Conservation (phyloP, 2,329 filamentous ascomycete genomes). For the Aureobasidium sp. region DNA sequence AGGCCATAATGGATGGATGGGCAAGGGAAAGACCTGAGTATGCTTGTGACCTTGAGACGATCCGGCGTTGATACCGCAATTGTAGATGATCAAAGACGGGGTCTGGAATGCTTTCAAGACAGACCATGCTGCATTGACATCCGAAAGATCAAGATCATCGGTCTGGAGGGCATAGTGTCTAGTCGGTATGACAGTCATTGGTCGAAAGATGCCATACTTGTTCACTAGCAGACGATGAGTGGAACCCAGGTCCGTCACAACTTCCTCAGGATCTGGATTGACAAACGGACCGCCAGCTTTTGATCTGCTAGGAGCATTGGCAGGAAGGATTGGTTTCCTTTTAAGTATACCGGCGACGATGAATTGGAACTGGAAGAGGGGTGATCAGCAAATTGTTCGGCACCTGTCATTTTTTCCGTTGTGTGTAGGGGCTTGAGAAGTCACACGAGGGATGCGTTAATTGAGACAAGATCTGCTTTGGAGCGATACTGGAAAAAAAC, state of each 20-base stretch:
- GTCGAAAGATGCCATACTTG: conserved; percentile 30
- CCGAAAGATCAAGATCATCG: conserved; percentile 28
- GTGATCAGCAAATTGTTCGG: background rate
- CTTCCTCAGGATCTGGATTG: conserved; percentile 15
- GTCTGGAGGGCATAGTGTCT: conserved; percentile 30
- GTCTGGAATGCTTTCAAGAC: conserved; percentile 23
- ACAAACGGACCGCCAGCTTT: conserved; percentile 12
- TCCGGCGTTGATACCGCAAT: conserved; percentile 37
- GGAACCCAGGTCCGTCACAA: conserved; percentile 21
- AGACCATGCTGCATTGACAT: conserved; percentile 31
- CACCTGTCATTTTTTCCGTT: background rate
- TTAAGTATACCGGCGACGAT: conserved; percentile 10
- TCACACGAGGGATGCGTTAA: background rate
- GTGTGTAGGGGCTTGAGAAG: background rate
- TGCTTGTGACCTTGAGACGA: conserved; percentile 39
- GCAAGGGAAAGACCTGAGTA: conserved; percentile 33
- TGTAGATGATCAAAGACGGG: conserved; percentile 34
- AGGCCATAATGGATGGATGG: conserved; percentile 20
- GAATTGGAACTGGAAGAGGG: conserved; percentile 9
- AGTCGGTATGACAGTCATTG: conserved; percentile 33
- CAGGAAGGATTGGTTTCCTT: conserved; percentile 10
- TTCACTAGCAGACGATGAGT: conserved; percentile 29
- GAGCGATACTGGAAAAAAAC: background rate
- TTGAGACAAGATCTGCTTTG: background rate
- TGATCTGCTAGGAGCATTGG: conserved; percentile 8